Base-by-base conservation (phyloP, 2,329 filamentous ascomycete genomes). In the Didymellaceae sp. region DNA sequence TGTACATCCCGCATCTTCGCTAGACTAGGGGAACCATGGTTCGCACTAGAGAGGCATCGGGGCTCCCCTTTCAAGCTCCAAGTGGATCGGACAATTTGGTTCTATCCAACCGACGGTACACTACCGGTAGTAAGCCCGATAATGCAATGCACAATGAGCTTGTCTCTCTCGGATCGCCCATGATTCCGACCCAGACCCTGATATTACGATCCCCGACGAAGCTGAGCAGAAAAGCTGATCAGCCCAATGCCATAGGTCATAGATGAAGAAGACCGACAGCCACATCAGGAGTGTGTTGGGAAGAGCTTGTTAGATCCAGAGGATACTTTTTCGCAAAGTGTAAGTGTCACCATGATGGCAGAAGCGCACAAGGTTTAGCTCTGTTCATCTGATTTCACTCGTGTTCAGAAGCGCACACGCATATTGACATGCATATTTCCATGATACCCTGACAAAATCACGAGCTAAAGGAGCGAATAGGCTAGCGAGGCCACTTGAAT, bases 21-120 rank as follows among this genome's bases (percentile, higher is more conserved):
- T 52, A n/a, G n/a, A n/a, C n/a, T 28, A 39, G 21, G 18, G 5
- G 32, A 52, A 45, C 37, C 6, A 35, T 31, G 30, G 42, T 45
- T 37, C 40, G 48, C 42, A 52, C 42, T 52, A 52, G 22, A 28
- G 10, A 32, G 30, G 33, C 4, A 31, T 37, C 35, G 40, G 13
- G 18, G 20, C 31, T 26, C 25, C 21, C 45, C 10, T 18, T 11
- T 31, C 3, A 34, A n/a, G 41, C 37, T 51, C 31, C 48, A 35
- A 32, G 35, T 42, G 42, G 37, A 41, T 30, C 30, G 42, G 30
- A 16, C 17, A 24, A 26, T 28, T 42, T 33, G 46, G 39, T 9
- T 21, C 33, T 31, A 11, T 39, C 46, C 26, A 31, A 41, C 25
- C 31, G 31, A 41, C 22, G 40, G 34, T 42, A 52, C 35, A 32